Percentiles rank a stretch among this genome's conserved stretches.
These are phyloP conservation scores for Aspergillus versicolor DNA, from an alignment of 2,329 filamentous ascomycete genomes.

Conservation along the genomic window DNA sequence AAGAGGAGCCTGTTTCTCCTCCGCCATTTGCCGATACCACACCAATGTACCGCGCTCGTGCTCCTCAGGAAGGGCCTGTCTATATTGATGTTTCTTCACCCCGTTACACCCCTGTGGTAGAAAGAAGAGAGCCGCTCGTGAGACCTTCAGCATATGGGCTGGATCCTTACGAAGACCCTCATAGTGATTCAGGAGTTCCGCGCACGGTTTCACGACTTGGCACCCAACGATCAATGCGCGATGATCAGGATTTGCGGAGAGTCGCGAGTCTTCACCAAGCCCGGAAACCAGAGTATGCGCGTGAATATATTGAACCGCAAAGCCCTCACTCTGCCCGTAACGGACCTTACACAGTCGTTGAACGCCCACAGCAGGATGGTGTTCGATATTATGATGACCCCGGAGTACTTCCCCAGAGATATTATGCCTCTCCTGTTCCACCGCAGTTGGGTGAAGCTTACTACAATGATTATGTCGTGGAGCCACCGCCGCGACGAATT, in stretches of 20 bases:
- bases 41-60: slow-evolving; percentile 35
- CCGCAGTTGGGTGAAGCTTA: slow-evolving; percentile 42
- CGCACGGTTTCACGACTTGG: slow-evolving; percentile 43
- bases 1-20: slow-evolving; percentile 63
- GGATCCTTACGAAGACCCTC: slow-evolving; percentile 32
- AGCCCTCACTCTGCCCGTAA: slow-evolving; percentile 38
- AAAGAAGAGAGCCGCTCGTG: slow-evolving; percentile 32
- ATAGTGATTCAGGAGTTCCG: slow-evolving; percentile 32
- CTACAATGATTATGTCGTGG: slow-evolving; percentile 48
- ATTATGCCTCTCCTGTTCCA: slow-evolving; percentile 37
- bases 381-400: slow-evolving; percentile 41
- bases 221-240: slow-evolving; percentile 37
- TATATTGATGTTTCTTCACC: slow-evolving; percentile 49
- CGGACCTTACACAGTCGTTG: slow-evolving; percentile 41
- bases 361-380: slow-evolving; percentile 39
- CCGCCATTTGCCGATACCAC: slow-evolving; percentile 52
- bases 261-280: slow-evolving; percentile 49
- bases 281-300: slow-evolving; percentile 41
- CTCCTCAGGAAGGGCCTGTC: slow-evolving; percentile 44
- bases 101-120: slow-evolving; percentile 36
- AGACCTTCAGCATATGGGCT: slow-evolving; percentile 36
- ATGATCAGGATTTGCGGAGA: slow-evolving; percentile 47
- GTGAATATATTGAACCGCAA: slow-evolving; percentile 47
- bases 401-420: slow-evolving; percentile 28
- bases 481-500: slow-evolving; percentile 63